Conservation (phyloP, 2,329 filamentous ascomycete species). For the Paraphoma chrysanthemicola region DNA sequence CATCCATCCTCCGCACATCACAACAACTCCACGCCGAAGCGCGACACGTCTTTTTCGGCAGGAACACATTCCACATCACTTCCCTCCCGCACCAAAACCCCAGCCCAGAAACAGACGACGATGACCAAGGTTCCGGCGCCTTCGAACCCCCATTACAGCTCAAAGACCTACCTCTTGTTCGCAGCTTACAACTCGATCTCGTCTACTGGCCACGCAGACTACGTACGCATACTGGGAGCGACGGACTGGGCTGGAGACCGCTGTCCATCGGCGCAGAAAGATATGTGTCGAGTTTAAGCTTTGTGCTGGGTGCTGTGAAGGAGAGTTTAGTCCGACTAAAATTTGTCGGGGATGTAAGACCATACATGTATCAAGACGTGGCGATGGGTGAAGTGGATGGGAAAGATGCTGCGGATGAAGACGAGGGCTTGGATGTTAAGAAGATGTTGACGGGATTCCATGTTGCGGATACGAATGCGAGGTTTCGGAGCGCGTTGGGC, state of each 20-base stretch:
- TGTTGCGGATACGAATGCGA: constrained; percentile 23
- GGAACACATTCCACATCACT: constrained; percentile 48
- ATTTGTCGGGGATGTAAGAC: constrained; percentile 20
- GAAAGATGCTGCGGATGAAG: neutral
- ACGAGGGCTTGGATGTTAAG: constrained; percentile 16
- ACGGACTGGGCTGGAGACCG: constrained; percentile 21
- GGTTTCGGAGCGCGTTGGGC: constrained; percentile 25
- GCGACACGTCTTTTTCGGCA: constrained; percentile 49
- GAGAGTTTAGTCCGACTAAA: constrained; percentile 14
- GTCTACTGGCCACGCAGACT: constrained; percentile 26
- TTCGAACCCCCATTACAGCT: constrained; percentile 38
- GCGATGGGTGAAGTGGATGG: neutral
- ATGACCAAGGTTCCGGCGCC: constrained; percentile 14
- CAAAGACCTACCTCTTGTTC: constrained; percentile 24
- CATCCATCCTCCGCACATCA: constrained; percentile 47
- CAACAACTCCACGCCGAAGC: constrained; percentile 52
- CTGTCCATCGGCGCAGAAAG: constrained; percentile 23
- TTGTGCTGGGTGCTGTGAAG: constrained; percentile 18
- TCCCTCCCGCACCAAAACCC: constrained; percentile 10
- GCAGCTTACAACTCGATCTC: constrained; percentile 36
- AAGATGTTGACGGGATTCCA: constrained; percentile 32
- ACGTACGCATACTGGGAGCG: neutral
- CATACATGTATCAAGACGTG: constrained; percentile 6
- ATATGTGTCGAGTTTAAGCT: constrained; percentile 27
- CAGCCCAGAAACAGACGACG: neutral